phyloP scores from a whole-genome alignment of 2,329 filamentous ascomycete species.

The Penicillium sp. region DNA sequence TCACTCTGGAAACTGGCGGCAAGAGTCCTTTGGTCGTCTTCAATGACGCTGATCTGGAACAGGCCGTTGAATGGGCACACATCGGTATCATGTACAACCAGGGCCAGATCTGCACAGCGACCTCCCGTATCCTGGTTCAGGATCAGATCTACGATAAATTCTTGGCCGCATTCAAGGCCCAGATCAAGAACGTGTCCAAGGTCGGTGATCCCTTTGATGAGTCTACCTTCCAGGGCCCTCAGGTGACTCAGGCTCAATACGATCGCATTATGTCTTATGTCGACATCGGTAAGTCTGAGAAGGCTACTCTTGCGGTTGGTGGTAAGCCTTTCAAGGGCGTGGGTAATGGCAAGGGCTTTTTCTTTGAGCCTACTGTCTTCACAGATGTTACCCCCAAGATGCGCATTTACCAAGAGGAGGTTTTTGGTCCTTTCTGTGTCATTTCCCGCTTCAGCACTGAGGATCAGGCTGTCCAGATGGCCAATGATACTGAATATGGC shows the following conservation, averaged over 20 bases:
- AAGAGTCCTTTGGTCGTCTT: conserved; percentile 70
- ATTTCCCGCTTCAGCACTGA: conserved; percentile 42
- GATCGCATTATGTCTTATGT: conserved; percentile 32
- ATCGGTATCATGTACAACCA: conserved; percentile 53
- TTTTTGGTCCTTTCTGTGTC: conserved; percentile 47
- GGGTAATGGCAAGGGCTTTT: conserved; percentile 36
- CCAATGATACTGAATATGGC: conserved; percentile 46
- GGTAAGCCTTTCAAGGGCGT: conserved; percentile 33
- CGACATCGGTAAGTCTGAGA: conserved; percentile 40
- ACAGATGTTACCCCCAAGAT: conserved; percentile 38
- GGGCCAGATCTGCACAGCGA: conserved; percentile 41
- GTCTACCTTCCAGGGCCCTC: conserved; percentile 31
- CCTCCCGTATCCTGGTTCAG: conserved; percentile 35
- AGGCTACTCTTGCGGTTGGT: conserved; percentile 37
- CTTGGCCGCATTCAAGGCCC: conserved; percentile 27
- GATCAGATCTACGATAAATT: conserved; percentile 30
- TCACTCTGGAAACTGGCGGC: conserved; percentile 57
- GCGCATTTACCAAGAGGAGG: conserved; percentile 46
- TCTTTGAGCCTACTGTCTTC: conserved; percentile 36
- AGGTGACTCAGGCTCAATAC: conserved; percentile 32
- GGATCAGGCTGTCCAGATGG: conserved; percentile 39
- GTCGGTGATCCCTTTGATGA: conserved; percentile 43
- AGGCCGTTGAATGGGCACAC: conserved; percentile 72
- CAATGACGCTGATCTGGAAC: conserved; percentile 67
- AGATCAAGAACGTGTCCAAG: conserved; percentile 31